Evolutionary conservation across 306 rosid genomes (phyloP), one percentile per base, ranked within the genome.

Genomic region (Acacia melanoxylon): DNA sequence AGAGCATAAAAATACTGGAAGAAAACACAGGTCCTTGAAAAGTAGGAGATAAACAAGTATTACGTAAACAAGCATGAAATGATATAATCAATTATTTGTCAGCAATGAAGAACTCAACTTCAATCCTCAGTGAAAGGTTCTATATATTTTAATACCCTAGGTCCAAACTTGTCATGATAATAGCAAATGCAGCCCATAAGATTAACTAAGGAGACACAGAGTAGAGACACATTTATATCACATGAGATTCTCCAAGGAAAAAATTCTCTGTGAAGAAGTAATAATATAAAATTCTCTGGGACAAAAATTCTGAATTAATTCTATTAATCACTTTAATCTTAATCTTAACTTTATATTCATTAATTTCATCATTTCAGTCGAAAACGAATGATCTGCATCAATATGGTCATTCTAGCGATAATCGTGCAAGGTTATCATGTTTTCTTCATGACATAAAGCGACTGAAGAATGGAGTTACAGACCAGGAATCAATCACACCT

Each of bases 401-500:
- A 66, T 65, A 82, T 66, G 65, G 76, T 66, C 72, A 78, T 37
- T 65, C 24, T 45, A 75, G 52, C 66, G 29, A 85, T 16, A 66
- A 78, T 58, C 72, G 45, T 14, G 40, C 72, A 46, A 72, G 51
- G 40, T 25, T 63, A 35, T 56, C 19, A 76, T 54, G 68, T 71
- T 75, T 78, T 75, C 52, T 71, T 66, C 78, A 84, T n/a, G 69
- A 81, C 9, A 56, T 68, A 70, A 63, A 75, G 80, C 74, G 59
- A 68, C 72, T 40, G 72, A 83, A 31, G 56, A 84, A 75, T 41
- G 27, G 27, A 78, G 75, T 82, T 41, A 78, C 29, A 80, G 22
- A 76, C 81, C 76, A 41, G 20, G 42, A 82, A 76, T 51, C 54
- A 51, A 59, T 54, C 71, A 82, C 61, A 93, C 98, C 99, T 96